Base-by-base conservation (phyloP, 306 rosid species). In the Cucumis hystrix region DNA sequence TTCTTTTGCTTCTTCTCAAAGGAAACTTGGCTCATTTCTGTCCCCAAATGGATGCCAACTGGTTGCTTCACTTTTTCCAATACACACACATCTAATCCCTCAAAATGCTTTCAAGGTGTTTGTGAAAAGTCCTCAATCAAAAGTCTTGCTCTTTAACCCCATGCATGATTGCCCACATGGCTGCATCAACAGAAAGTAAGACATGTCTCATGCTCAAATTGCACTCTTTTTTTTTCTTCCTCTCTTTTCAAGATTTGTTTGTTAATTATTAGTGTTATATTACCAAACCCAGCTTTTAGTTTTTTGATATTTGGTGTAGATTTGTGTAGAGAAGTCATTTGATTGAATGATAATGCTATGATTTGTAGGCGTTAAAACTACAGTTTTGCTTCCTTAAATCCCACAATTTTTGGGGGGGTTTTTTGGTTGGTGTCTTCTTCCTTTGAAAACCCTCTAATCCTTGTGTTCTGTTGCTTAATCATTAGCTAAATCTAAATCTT, bases 361-460 rank as follows among this genome's bases (percentile, higher is more conserved):
- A 70, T 41, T 69, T 69, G 57, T 49, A 45, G 37, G 57, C 57
- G 18, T 6, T 10, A 69, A 70, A 47, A 47, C 58, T 23, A 70
- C 75, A 23, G 75, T 47, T 70, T 70, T 70, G 75, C 75, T 70
- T 70, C 75, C 75, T 70, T 70, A 70, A 45, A 70, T 70, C 75
- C 58, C 56, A 70, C 58, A 6, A 43, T 23, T 20, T 70, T 70
- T 23, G 14, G 14, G 54, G 2, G 30, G 30, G 30, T 28, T 30
- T 15, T 47, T 43, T 41, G 56, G 74, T 67, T 6, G 74, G 74
- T 67, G 23, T 68, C 35, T 37, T 65, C 47, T 68, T 66, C 72
- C 72, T 43, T 43, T 47, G 52, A 69, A 41, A 13, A 41, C 7
- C 49, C 58, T 23, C 59, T 47, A 70, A 70, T 62, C 68, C 68